Base-by-base conservation (phyloP, 495 filamentous ascomycete species). In the Neurospora cerealis region DNA sequence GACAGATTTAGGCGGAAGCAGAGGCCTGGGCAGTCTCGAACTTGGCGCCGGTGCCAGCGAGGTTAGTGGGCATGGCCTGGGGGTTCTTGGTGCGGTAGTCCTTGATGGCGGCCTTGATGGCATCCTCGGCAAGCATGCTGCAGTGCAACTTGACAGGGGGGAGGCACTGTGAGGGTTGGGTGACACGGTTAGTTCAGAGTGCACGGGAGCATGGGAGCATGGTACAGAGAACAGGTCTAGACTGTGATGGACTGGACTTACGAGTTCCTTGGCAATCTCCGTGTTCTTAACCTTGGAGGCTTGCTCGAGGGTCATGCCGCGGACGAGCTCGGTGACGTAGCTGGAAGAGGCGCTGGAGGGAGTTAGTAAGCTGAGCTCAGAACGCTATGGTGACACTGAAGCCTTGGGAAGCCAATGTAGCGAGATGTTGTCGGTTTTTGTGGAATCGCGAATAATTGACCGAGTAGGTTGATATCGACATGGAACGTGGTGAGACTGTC, bases 91-190 rank as follows among this genome's bases (percentile, higher is more conserved):
- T 93, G 87, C 97, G 94, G 87, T 98, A 98, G 83, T 99, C 95
- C 71, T 90, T 92, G 82, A 98, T 98, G 73, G 96, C 96, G n/a
- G 93, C 95, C 85, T 98, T 98, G 89, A 99, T 98, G 74, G 96
- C 96, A 81, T 99, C 95, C 85, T 99, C 96, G 36, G 96, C 96
- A 73, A 99, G 90, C 93, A 99, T 97, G 73, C 95, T 98, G 88
- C 96, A 99, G 84, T 99, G 96, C 38, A 98, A 83, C 84, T 99
- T 99, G 69, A 99, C 96, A 48, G 96, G 96, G 17, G 96, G 96
- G 77, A 96, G 83, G 79, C 96, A 97, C 75, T 79, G 41, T 5
- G 37, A 1, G 44, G 1, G 44, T 10, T 21, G n/a, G 46, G 54
- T 62, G 54, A 21, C 19, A 40, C 39, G 36, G 71, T 74, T 19